Evolutionary conservation across 2,329 filamentous ascomycete species (phyloP).

Genomic region (Lojkania enalia): DNA sequence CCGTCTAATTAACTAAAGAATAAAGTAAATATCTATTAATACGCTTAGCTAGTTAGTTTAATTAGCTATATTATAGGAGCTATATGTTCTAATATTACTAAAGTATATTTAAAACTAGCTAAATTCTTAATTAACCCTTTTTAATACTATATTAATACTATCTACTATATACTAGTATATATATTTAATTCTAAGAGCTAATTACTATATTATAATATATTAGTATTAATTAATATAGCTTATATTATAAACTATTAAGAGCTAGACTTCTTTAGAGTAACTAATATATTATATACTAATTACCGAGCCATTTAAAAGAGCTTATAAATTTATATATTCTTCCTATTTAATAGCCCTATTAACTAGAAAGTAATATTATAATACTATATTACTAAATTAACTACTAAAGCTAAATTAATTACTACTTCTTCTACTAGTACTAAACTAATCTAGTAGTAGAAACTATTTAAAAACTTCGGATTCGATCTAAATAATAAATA

Average conservation of each 20-base stretch:
- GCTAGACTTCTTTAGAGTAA: slow-evolving; percentile 3
- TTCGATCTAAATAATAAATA: too few relatives aligned
- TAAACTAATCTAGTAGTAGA: too few relatives aligned
- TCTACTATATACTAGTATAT: neutral
- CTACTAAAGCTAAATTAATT: slow-evolving; percentile 14
- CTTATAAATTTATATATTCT: slow-evolving; percentile 16
- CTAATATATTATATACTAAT: slow-evolving; percentile 13
- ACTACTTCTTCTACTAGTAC: slow-evolving; percentile 6
- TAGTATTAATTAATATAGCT: neutral
- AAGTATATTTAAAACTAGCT: slow-evolving; percentile 6
- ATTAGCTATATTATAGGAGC: slow-evolving; percentile 9
- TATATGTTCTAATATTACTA: slow-evolving; percentile 10
- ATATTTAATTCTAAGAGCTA: neutral
- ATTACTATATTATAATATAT: neutral
- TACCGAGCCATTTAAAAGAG: slow-evolving; percentile 2
- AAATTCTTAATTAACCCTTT: slow-evolving; percentile 14
- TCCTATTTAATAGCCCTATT: slow-evolving; percentile 11
- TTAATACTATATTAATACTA: neutral
- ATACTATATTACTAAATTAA: slow-evolving; percentile 12
- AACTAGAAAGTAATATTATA: too few relatives aligned
- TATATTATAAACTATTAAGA: neutral
- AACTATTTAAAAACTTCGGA: slow-evolving; percentile 10
- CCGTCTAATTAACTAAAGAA: neutral
- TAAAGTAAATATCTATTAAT: slow-evolving; percentile 2
- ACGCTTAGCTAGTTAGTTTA: slow-evolving; percentile 12